phyloP scores from a whole-genome alignment of 2,329 filamentous ascomycete species.

The Xylogone sp. region DNA sequence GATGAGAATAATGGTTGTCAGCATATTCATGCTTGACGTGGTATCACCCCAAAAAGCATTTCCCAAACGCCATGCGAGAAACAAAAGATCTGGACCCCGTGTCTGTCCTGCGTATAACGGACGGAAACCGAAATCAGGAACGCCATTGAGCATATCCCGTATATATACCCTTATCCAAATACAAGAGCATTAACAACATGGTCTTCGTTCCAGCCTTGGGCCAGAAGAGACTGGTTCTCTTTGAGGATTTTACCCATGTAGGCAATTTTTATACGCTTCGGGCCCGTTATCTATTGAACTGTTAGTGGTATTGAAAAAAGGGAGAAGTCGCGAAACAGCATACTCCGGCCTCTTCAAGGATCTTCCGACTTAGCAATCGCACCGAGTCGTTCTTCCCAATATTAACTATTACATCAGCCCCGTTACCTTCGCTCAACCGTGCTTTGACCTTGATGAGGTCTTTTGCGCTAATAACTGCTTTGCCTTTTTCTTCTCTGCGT shows the following conservation, averaged over 20 bases:
- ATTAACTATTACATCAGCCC: constrained; percentile 57
- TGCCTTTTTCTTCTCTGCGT: constrained; percentile 45
- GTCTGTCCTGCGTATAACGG: not conserved
- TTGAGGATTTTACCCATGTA: constrained; percentile 80
- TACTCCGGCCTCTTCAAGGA: constrained; percentile 63
- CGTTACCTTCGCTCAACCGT: constrained; percentile 37
- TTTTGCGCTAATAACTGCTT: constrained; percentile 19
- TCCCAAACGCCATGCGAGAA: not conserved
- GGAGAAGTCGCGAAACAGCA: constrained; percentile 26
- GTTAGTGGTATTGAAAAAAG: constrained; percentile 3
- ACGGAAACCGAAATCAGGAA: not conserved
- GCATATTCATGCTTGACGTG: not conserved
- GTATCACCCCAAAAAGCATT: not conserved
- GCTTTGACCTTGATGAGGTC: constrained; percentile 21
- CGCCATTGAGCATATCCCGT: not conserved
- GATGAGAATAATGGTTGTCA: not conserved
- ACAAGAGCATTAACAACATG: constrained; percentile 77
- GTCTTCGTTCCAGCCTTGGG: constrained; percentile 72
- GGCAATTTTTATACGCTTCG: constrained; percentile 63
- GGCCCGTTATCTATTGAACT: constrained; percentile 43
- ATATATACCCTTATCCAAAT: constrained; percentile 12
- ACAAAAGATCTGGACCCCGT: not conserved
- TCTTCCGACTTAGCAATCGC: constrained; percentile 54
- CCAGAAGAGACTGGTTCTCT: constrained; percentile 59
- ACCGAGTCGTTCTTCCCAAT: constrained; percentile 62